A percentile compares a stretch with the other conserved stretches of the same genome.
Evolutionary conservation across 2,329 filamentous ascomycete species (phyloP).

Genomic region (Fusarium solani-melongenae): DNA sequence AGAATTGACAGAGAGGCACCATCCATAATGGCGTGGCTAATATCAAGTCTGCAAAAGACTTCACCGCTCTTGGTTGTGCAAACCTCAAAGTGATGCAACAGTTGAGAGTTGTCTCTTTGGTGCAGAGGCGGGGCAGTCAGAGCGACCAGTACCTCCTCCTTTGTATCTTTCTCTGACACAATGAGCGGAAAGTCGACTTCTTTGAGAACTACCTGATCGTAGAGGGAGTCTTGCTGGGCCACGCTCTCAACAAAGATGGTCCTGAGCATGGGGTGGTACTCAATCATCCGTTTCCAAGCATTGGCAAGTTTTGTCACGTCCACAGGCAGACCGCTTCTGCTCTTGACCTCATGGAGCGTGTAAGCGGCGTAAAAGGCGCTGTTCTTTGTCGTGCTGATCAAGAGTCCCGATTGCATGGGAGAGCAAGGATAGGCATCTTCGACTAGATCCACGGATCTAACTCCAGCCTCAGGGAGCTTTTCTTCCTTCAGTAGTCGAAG

Average conservation of each 20-base stretch:
- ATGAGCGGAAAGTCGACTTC: constrained; percentile 12
- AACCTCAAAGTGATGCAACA: constrained; percentile 29
- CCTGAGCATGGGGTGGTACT: constrained; percentile 56
- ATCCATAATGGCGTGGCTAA: constrained; percentile 38
- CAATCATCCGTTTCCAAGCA: constrained; percentile 54
- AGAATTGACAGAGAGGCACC: constrained; percentile 35
- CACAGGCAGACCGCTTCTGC: constrained; percentile 28
- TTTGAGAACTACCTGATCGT: constrained; percentile 58
- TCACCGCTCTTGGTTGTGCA: constrained; percentile 35
- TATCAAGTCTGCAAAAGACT: constrained; percentile 38
- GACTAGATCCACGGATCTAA: neutral
- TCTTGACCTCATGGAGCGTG: constrained; percentile 46
- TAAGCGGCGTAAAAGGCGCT: constrained; percentile 48
- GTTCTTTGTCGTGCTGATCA: constrained; percentile 53
- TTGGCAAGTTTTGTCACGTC: constrained; percentile 24
- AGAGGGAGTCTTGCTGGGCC: constrained; percentile 55
- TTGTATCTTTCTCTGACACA: constrained; percentile 15
- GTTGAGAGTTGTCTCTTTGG: constrained; percentile 1
- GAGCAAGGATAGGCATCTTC: constrained; percentile 53
- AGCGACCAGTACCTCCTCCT: constrained; percentile 15
- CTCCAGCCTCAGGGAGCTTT: constrained; percentile 25
- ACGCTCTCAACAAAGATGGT: constrained; percentile 61
- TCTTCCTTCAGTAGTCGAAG: constrained; percentile 17
- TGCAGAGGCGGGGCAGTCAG: constrained; percentile 11
- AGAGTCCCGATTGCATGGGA: constrained; percentile 51